Conservation (phyloP, 139 green algal species). For the Limnomonas spitsbergensis region DNA sequence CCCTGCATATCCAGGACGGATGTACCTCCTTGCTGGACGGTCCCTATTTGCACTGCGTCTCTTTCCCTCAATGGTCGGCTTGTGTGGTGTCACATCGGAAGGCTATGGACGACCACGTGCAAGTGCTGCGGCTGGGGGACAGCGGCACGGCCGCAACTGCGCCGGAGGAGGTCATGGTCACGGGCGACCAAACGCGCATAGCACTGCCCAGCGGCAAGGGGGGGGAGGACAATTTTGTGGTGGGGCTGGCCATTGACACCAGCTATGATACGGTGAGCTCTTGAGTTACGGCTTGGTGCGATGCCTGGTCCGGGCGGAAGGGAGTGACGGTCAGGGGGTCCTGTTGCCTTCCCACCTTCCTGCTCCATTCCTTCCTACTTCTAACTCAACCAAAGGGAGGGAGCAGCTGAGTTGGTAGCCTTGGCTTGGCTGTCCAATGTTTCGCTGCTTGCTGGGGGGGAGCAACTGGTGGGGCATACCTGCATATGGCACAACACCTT, state of each 20-base stretch:
- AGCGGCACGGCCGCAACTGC: background rate
- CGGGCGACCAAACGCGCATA: conserved; percentile 48
- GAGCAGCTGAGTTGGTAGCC: too few relatives aligned
- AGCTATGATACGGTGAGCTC: conserved; percentile 12
- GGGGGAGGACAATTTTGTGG: conserved; percentile 58
- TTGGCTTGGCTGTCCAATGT: too few relatives aligned
- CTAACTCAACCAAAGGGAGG: too few relatives aligned
- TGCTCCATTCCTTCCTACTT: too few relatives aligned
- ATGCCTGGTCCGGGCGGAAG: too few relatives aligned
- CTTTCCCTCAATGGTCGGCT: conserved; percentile 35
- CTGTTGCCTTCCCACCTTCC: too few relatives aligned
- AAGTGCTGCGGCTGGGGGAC: conserved; percentile 22
- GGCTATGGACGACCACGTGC: conserved; percentile 57
- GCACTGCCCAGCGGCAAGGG: conserved; percentile 51
- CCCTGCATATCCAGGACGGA: too few relatives aligned
- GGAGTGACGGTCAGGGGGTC: too few relatives aligned
- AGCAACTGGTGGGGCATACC: too few relatives aligned
- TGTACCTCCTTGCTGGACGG: conserved; percentile 25
- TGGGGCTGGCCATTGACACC: conserved; percentile 17
- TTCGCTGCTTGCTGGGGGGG: too few relatives aligned
- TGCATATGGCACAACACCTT: too few relatives aligned
- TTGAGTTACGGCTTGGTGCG: too few relatives aligned
- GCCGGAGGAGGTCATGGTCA: conserved; percentile 22
- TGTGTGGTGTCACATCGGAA: conserved; percentile 46
- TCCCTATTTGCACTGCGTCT: conserved; percentile 24